A percentile compares a stretch with the other conserved stretches of the same genome.
phyloP scores from a whole-genome alignment of 2,329 filamentous ascomycete species.

The Aspergillus melleus region DNA sequence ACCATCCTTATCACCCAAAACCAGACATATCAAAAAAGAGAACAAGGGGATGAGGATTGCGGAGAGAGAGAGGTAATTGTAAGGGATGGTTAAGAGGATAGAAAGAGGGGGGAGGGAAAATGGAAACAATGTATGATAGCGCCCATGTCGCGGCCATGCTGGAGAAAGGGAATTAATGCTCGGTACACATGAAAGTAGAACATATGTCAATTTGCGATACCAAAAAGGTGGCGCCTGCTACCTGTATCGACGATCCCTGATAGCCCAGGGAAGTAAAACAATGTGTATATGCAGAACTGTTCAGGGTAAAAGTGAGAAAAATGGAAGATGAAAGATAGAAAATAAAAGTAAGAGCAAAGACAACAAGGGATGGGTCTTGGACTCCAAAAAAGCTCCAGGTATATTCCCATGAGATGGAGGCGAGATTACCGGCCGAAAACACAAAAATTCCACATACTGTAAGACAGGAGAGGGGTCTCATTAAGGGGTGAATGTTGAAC shows the following conservation, averaged over 20 bases:
- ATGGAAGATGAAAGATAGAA: too few species aligned
- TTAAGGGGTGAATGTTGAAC: slow-evolving; percentile 39
- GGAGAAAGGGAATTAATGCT: slow-evolving; percentile 14
- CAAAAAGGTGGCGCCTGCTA: slow-evolving; percentile 25
- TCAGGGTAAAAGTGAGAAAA: neutral
- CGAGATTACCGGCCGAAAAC: slow-evolving; percentile 2
- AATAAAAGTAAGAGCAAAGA: too few species aligned
- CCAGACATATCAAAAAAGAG: slow-evolving; percentile 2
- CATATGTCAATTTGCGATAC: slow-evolving; percentile 20
- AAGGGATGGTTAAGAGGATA: too few species aligned
- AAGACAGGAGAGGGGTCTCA: neutral
- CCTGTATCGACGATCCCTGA: slow-evolving; percentile 25
- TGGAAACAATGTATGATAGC: slow-evolving; percentile 1
- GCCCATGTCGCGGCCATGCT: slow-evolving; percentile 10
- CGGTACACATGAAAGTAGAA: slow-evolving; percentile 8
- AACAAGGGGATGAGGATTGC: slow-evolving; percentile 2
- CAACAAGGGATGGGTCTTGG: slow-evolving; percentile 1
- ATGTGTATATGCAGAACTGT: slow-evolving; percentile 22
- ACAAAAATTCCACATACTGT: neutral
- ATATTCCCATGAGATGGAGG: slow-evolving; percentile 10
- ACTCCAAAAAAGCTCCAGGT: slow-evolving; percentile 16
- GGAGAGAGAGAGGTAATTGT: neutral
- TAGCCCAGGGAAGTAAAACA: slow-evolving; percentile 6
- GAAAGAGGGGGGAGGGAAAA: neutral
- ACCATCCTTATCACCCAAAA: slow-evolving; percentile 14